phyloP scores from a whole-genome alignment of 2,329 filamentous ascomycete genomes.

The Pseudocercospora cruenta region DNA sequence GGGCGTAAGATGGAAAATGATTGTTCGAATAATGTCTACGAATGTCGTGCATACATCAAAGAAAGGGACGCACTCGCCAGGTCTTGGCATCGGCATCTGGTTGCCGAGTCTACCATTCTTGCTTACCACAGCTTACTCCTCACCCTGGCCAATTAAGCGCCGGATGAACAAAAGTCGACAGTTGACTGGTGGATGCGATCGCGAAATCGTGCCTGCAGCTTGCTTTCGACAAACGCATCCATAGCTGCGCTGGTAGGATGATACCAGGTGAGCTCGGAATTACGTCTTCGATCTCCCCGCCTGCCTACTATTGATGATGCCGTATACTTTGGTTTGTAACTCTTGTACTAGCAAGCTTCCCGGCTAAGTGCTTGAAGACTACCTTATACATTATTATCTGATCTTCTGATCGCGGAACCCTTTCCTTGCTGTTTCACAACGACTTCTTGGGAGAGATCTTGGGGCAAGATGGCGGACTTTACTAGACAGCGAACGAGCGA shows the following conservation, averaged over 20 bases:
- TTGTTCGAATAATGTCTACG: no score
- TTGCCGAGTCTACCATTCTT: not conserved
- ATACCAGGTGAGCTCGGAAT: not conserved
- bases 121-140: not conserved
- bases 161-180: not conserved
- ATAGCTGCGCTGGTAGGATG: no score
- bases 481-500: conserved; percentile 48
- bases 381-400: not conserved
- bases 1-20: no score
- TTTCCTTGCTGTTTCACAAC: not conserved
- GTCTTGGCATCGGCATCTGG: not conserved
- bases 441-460: not conserved
- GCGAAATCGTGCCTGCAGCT: not conserved
- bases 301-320: conserved; percentile 1
- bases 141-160: not conserved
- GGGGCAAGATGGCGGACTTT: conserved; percentile 10
- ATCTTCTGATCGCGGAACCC: not conserved
- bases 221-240: not conserved
- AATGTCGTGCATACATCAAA: no score
- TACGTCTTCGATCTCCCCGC: not conserved
- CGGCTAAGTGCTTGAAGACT: not conserved
- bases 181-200: not conserved
- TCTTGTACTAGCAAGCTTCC: not conserved
- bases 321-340: not conserved
- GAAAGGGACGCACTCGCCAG: no score